Conservation (phyloP, 768 basidiomycete genomes). For the Tephrocybe sp. region DNA sequence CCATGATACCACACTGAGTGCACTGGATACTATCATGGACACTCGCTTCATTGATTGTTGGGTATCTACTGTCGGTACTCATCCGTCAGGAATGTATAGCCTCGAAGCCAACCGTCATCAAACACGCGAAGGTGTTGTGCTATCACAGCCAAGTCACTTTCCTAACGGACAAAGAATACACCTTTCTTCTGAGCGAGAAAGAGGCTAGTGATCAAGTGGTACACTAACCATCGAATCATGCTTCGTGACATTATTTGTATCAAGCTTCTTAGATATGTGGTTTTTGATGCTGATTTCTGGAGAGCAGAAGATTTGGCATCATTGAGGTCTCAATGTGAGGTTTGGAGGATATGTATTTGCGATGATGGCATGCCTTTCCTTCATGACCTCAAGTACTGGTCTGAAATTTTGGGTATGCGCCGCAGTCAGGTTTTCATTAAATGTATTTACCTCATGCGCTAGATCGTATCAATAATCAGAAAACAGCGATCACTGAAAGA, state of each 20-base stretch:
- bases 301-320: slow-evolving; percentile 2
- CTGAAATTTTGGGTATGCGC: slow-evolving; percentile 1
- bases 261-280: neutral
- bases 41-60: too few species aligned
- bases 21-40: neutral
- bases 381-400: neutral
- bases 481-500: too few species aligned
- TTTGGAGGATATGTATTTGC: neutral
- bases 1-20: slow-evolving; percentile 1
- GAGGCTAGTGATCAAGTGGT: neutral
- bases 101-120: slow-evolving; percentile 2
- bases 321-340: neutral
- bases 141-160: neutral
- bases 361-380: neutral
- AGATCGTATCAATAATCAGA: too few species aligned
- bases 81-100: neutral
- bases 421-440: neutral
- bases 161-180: neutral
- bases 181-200: neutral
- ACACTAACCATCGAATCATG: slow-evolving; percentile 1
- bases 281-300: slow-evolving; percentile 2
- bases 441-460: too few species aligned
- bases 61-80: too few species aligned
- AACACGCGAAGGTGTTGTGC: slow-evolving; percentile 1
- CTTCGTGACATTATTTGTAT: neutral